Evolutionary conservation across 108 stramenopile genomes (phyloP).

Genomic region (Cyclotella choctawhatcheeana): DNA sequence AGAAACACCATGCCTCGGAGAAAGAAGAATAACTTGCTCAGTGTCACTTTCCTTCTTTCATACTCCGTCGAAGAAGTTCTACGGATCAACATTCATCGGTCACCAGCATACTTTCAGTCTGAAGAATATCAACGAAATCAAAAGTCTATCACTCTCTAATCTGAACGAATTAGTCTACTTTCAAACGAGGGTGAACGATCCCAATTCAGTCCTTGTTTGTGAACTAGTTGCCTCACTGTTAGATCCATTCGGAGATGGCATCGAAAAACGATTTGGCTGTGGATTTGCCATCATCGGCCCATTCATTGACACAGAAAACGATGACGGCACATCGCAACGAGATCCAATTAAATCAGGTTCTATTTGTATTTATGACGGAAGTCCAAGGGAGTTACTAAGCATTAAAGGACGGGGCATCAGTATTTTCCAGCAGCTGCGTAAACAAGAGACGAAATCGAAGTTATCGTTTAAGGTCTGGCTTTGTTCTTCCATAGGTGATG

Average conservation of each 20-base stretch:
- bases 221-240: conserved; percentile 18
- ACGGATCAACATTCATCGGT: conserved; percentile 32
- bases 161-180: conserved; percentile 34
- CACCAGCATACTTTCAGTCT: conserved; percentile 13
- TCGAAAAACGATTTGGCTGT: conserved; percentile 21
- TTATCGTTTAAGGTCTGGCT: conserved; percentile 14
- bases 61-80: conserved; percentile 14
- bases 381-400: conserved; percentile 1
- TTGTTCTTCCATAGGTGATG: too few relatives aligned
- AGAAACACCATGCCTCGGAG: background rate
- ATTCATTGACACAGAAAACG: background rate
- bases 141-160: background rate
- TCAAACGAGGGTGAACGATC: conserved; percentile 21
- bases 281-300: conserved; percentile 33
- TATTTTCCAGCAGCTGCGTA: conserved; percentile 15
- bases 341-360: background rate
- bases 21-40: conserved; percentile 22
- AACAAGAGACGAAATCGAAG: background rate
- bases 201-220: conserved; percentile 19
- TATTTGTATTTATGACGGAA: conserved; percentile 3
- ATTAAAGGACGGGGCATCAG: background rate
- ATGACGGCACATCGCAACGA: background rate
- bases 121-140: background rate
- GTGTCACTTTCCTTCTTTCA: conserved; percentile 35
- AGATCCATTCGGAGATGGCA: background rate